Base-by-base conservation (phyloP, 495 filamentous ascomycete species). In the Aspergillus bertholletiae region DNA sequence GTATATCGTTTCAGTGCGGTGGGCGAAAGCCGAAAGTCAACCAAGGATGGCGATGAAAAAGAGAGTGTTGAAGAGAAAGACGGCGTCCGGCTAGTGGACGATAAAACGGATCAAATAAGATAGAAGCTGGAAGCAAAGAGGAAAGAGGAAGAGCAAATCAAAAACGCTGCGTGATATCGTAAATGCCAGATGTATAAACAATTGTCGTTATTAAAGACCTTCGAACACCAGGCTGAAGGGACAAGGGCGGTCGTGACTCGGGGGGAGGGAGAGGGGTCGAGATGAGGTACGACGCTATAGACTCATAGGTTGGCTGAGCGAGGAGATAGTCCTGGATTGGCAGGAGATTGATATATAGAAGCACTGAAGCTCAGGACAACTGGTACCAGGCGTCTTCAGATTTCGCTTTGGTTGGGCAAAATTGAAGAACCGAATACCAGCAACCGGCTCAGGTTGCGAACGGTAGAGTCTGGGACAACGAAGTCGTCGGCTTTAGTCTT, bases 101-200 rank as follows among this genome's bases (percentile, higher is more conserved):
- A 21, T 13, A 13, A 32, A 49, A 26, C 13, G 46, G 13, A 46
- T 18, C 50, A 47, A 40, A 49, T 32, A 28, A 2, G 23, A 22
- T 13, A 41, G 43, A 46, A 46, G 20, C 35, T 43, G 37, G 26
- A 51, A 55, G 41, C 63, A 69, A 67, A 67, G 62, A 58, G 60
- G 60, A 49, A 12, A n/a, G 13, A n/a, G 5, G 56, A 58, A 51
- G 60, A 64, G 63, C 63, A 61, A 70, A 65, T 60, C 61, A 60
- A 62, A n/a, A 72, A 62, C 75, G 77, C 75, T 80, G 73, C 77
- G 77, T 80, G 70, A 74, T 68, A 72, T 80, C 77, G 77, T 79
- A 64, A 76, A 55, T 59, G 52, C 63, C 59, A 62, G 59, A 65
- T 62, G 56, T 67, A 69, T 64, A 66, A 54, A 62, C 47, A 63